Conservation (phyloP, 805 yeast genomes). For the Kodamaea sagamina region DNA sequence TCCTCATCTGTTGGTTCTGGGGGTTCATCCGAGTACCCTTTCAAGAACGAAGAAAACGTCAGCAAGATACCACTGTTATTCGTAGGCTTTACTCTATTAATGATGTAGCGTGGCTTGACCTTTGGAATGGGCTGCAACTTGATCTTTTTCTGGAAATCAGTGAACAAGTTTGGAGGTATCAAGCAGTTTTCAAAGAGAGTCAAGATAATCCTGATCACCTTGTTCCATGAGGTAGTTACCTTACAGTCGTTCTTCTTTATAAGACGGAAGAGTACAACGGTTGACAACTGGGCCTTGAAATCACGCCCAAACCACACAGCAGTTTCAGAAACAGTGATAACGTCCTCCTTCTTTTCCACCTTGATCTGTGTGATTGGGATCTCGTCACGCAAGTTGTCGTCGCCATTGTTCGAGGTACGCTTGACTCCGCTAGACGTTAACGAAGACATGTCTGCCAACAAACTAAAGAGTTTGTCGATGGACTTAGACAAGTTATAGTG, state of each 20-base stretch:
- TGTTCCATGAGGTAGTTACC: constrained; percentile 60
- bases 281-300: constrained; percentile 87
- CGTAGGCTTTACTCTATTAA: constrained; percentile 62
- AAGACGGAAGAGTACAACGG: constrained; percentile 81
- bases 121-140: constrained; percentile 55
- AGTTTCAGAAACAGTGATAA: constrained; percentile 73
- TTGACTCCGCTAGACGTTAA: constrained; percentile 49
- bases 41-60: constrained; percentile 87
- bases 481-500: constrained; percentile 56
- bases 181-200: constrained; percentile 73
- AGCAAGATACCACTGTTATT: constrained; percentile 82
- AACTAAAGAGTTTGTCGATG: constrained; percentile 66
- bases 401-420: constrained; percentile 8
- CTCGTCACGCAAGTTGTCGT: constrained; percentile 27
- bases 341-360: constrained; percentile 50
- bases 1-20: constrained; percentile 94
- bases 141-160: constrained; percentile 61
- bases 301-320: constrained; percentile 86
- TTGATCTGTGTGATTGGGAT: constrained; percentile 40
- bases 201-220: constrained; percentile 58
- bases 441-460: constrained; percentile 68
- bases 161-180: constrained; percentile 60
- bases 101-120: constrained; percentile 66
- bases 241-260: constrained; percentile 56
- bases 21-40: constrained; percentile 81